Evolutionary conservation across 192 early-diverging fungal species (phyloP).

Genomic region (Coemansia sp.): DNA sequence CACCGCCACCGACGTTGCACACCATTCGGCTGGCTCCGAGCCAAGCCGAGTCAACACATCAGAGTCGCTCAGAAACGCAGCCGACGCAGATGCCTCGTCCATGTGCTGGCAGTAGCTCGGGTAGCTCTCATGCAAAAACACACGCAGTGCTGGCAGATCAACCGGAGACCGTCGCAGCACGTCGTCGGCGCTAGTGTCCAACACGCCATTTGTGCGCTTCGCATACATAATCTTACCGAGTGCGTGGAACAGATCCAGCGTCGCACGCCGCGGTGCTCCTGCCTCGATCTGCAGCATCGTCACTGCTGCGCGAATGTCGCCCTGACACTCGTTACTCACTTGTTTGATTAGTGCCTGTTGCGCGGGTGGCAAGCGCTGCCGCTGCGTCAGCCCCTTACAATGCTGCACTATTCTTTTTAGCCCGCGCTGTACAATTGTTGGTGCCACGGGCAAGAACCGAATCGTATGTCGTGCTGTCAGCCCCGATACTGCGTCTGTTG

Average conservation of each 20-base stretch:
- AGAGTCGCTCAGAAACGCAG: conserved; percentile 54
- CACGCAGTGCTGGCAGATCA: conserved; percentile 54
- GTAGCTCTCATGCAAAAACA: conserved; percentile 65
- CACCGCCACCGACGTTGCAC: conserved; percentile 12
- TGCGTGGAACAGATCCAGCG: conserved; percentile 62
- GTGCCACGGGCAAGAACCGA: conserved; percentile 65
- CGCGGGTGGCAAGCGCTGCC: not conserved
- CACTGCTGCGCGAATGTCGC: conserved; percentile 61
- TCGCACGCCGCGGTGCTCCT: conserved; percentile 18
- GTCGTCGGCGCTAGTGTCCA: conserved; percentile 40
- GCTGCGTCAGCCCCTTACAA: conserved; percentile 3
- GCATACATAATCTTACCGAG: conserved; percentile 64
- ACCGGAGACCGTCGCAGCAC: conserved; percentile 57
- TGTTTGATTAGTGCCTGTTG: not conserved
- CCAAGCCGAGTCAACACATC: conserved; percentile 33
- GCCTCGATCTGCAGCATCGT: conserved; percentile 56
- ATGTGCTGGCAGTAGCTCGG: conserved; percentile 49
- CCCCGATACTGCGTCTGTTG: conserved; percentile 11
- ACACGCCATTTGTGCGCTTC: conserved; percentile 45
- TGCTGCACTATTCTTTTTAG: conserved; percentile 51
- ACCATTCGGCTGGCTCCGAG: not conserved
- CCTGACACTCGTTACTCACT: conserved; percentile 48
- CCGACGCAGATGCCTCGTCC: conserved; percentile 53
- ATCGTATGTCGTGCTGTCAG: conserved; percentile 34
- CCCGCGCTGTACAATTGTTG: conserved; percentile 61